Evolutionary conservation across 257 asterid genomes (phyloP).

Genomic region (Solanum piurae): DNA sequence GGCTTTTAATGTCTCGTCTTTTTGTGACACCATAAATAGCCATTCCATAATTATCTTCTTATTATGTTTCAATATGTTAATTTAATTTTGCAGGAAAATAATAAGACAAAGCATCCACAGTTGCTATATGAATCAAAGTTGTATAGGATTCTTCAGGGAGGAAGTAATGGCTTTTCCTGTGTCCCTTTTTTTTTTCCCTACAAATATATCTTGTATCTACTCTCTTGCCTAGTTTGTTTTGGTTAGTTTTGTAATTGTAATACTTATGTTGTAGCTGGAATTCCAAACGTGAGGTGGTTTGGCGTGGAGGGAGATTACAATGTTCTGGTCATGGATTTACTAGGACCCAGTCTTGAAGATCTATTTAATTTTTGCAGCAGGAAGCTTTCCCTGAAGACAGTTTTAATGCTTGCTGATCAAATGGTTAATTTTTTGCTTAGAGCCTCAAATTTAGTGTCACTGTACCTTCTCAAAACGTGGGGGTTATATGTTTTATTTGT

Average conservation of each 20-base stretch:
- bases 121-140: conserved; percentile 87
- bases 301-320: conserved; percentile 95
- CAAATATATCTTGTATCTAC: background rate
- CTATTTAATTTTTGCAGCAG: conserved; percentile 92
- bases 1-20: background rate
- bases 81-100: conserved; percentile 54
- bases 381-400: conserved; percentile 91
- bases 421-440: conserved; percentile 44
- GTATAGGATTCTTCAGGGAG: conserved; percentile 91
- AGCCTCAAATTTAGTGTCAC: background rate
- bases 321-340: conserved; percentile 98
- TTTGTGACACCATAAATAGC: background rate
- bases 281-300: conserved; percentile 90
- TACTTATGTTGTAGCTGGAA: conserved; percentile 62
- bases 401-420: conserved; percentile 98
- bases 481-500: background rate
- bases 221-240: background rate
- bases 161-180: conserved; percentile 52
- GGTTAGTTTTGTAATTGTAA: conserved; percentile 10
- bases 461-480: background rate
- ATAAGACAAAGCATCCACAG: conserved; percentile 96
- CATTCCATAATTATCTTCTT: background rate
- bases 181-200: background rate
- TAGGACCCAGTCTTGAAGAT: conserved; percentile 99
- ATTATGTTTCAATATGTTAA: background rate